These are phyloP conservation scores for Rhododendron kiyosumense DNA, from an alignment of 148 eudicot species.

Conservation along the genomic window DNA sequence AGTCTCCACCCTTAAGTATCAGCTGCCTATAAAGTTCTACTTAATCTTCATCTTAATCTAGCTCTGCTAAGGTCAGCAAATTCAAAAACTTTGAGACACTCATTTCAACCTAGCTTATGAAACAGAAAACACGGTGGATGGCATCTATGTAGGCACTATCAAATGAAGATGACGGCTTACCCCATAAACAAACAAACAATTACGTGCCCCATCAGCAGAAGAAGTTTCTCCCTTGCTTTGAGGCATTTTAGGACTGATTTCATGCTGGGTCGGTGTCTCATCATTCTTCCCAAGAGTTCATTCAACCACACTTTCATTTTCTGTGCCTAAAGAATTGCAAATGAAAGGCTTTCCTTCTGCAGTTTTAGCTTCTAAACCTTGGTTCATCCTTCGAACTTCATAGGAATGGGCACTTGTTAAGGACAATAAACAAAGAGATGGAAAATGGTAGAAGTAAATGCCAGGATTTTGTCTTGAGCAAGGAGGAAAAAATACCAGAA, in stretches of 20 bases:
- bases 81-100: background rate
- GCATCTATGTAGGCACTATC: background rate
- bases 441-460: too few relatives aligned
- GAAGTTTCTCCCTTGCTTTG: slow-evolving; percentile 21
- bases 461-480: too few relatives aligned
- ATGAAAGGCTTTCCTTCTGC: slow-evolving; percentile 20
- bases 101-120: background rate
- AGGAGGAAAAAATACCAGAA: too few relatives aligned
- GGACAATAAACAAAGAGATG: too few relatives aligned
- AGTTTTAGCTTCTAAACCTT: slow-evolving; percentile 26
- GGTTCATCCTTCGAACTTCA: too few relatives aligned
- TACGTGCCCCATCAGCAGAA: slow-evolving; percentile 23
- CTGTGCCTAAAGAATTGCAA: background rate
- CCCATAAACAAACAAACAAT: slow-evolving; percentile 78
- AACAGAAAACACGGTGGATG: too few relatives aligned
- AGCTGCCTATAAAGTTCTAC: background rate
- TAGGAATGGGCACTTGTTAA: too few relatives aligned
- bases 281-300: slow-evolving; percentile 19
- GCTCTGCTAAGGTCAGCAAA: background rate
- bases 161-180: slow-evolving; percentile 35
- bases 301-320: slow-evolving; percentile 30
- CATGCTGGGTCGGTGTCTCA: slow-evolving; percentile 26
- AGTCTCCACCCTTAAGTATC: background rate
- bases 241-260: slow-evolving; percentile 19
- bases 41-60: background rate